phyloP scores from a whole-genome alignment of 2,329 filamentous ascomycete genomes.

The Seiridium unicorne region DNA sequence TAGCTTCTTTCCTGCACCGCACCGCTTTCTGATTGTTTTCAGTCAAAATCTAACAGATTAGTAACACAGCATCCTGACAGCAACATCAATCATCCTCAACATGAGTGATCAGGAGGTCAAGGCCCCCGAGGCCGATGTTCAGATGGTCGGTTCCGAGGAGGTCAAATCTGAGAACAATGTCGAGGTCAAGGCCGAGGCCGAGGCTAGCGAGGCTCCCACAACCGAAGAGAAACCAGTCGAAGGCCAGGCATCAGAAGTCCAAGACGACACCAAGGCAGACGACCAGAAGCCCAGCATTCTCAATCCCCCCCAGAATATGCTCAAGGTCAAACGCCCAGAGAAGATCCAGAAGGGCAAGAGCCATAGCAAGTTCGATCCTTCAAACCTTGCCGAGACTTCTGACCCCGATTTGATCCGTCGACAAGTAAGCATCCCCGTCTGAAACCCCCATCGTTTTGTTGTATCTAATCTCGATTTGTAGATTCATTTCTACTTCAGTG shows the following conservation, averaged over 20 bases:
- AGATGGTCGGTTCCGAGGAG: not conserved
- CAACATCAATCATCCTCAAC: not conserved
- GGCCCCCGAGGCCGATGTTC: slow-evolving; percentile 23
- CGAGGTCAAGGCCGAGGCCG: not conserved
- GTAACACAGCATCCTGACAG: not conserved
- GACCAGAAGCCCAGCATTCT: slow-evolving; percentile 8
- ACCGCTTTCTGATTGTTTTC: no score
- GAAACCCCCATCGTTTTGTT: not conserved
- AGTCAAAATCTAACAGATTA: not conserved
- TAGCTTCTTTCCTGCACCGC: no score
- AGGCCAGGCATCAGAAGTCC: not conserved
- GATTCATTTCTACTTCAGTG: slow-evolving; percentile 52
- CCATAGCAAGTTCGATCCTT: slow-evolving; percentile 66
- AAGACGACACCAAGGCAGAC: slow-evolving; percentile 19
- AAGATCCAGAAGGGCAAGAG: slow-evolving; percentile 47
- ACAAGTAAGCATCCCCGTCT: slow-evolving; percentile 56
- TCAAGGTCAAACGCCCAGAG: slow-evolving; percentile 42
- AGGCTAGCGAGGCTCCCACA: slow-evolving; percentile 4
- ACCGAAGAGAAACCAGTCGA: slow-evolving; percentile 24
- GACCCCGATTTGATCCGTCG: slow-evolving; percentile 80
- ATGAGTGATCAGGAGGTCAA: slow-evolving; percentile 38
- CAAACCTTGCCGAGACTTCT: slow-evolving; percentile 64
- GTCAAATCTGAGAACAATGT: not conserved
- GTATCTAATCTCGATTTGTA: slow-evolving; percentile 17
- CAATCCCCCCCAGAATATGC: slow-evolving; percentile 29